Conservation (phyloP, 345 rosid genomes). For the Salix udensis region DNA sequence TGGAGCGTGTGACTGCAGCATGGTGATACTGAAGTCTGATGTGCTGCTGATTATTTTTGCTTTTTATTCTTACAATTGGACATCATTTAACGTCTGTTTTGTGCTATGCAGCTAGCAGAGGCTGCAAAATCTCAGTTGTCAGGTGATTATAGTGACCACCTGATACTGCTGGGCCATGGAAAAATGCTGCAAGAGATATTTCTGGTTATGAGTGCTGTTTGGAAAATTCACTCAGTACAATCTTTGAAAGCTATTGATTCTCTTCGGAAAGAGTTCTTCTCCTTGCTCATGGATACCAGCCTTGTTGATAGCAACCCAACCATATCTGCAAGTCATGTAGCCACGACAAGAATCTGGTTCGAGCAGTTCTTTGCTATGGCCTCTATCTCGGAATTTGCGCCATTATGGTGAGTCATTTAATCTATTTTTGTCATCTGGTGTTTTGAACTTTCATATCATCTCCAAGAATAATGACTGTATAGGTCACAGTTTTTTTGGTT, state of each 20-base stretch:
- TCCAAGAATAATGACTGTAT: too few relatives aligned
- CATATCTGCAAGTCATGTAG: conserved; percentile 45
- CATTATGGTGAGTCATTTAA: conserved; percentile 58
- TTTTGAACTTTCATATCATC: background rate
- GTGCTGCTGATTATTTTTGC: background rate
- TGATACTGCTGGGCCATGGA: conserved; percentile 85
- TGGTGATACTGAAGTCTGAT: too few relatives aligned
- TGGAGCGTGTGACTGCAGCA: too few relatives aligned
- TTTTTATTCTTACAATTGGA: background rate
- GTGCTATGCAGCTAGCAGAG: conserved; percentile 65
- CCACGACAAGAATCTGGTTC: conserved; percentile 51
- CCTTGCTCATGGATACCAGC: conserved; percentile 71
- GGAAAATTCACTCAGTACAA: conserved; percentile 77
- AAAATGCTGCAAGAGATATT: conserved; percentile 62
- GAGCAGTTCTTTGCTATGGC: conserved; percentile 83
- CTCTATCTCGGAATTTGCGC: conserved; percentile 84
- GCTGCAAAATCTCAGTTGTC: conserved; percentile 84
- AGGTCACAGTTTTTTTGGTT: background rate
- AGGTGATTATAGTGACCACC: conserved; percentile 72
- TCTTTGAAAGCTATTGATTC: conserved; percentile 89
- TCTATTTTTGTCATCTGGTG: background rate
- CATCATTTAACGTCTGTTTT: conserved; percentile 5
- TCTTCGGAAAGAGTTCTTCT: conserved; percentile 72
- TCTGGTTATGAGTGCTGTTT: conserved; percentile 80
- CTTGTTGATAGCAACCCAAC: conserved; percentile 54